phyloP scores from a whole-genome alignment of 345 rosid genomes.

The Excoecaria cochinchinensis region DNA sequence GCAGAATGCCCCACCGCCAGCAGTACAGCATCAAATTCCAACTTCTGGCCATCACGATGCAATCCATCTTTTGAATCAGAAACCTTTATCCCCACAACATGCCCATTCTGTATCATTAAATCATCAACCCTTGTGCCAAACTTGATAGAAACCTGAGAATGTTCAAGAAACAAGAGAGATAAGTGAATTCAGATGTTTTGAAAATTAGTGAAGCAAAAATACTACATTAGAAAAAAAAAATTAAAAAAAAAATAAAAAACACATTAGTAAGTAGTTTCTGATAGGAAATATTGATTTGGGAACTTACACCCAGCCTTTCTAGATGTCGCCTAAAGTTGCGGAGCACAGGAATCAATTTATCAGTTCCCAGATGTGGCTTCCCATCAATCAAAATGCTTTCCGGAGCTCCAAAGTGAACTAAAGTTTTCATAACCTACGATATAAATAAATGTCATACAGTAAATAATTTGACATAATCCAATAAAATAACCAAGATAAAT shows the following conservation, averaged over 20 bases:
- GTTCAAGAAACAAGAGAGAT: constrained; percentile 9
- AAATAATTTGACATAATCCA: constrained; percentile 6
- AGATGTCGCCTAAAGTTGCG: constrained; percentile 82
- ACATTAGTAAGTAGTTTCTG: neutral
- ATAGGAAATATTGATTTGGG: neutral
- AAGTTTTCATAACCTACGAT: constrained; percentile 77
- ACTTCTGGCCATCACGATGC: constrained; percentile 34
- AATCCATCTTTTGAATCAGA: constrained; percentile 51
- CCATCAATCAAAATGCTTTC: constrained; percentile 72
- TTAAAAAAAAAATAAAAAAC: no score
- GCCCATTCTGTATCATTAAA: constrained; percentile 58
- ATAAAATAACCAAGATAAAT: neutral
- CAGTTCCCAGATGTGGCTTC: constrained; percentile 98
- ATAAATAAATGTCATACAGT: constrained; percentile 9
- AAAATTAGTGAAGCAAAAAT: neutral
- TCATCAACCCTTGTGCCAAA: constrained; percentile 89
- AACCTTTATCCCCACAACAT: constrained; percentile 67
- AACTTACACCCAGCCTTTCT: constrained; percentile 70
- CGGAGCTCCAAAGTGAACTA: constrained; percentile 95
- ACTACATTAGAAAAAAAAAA: neutral
- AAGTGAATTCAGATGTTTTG: constrained; percentile 13
- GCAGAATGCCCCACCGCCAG: constrained; percentile 99
- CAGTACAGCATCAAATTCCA: constrained; percentile 69
- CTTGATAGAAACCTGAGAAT: constrained; percentile 63
- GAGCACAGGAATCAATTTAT: constrained; percentile 75